Evolutionary conservation across 2,329 filamentous ascomycete species (phyloP).

Genomic region (Gyromitra esculenta): DNA sequence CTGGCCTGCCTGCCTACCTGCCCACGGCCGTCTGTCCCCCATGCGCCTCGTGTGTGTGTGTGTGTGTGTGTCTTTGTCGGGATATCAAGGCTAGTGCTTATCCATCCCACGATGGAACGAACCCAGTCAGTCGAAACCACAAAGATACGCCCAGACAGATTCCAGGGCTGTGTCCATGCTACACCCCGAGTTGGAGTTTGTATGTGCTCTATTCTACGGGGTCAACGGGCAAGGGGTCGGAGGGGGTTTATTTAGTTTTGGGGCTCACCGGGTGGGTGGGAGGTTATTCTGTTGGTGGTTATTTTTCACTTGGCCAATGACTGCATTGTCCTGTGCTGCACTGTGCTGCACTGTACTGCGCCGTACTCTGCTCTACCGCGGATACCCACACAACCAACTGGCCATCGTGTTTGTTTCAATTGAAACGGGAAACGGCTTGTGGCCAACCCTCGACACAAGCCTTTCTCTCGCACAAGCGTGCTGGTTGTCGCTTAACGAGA

Average conservation of each 20-base stretch:
- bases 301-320: background rate
- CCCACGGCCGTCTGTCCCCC: background rate
- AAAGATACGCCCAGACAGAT: background rate
- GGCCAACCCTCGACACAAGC: background rate
- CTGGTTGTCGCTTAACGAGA: background rate
- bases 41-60: background rate
- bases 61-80: background rate
- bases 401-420: background rate
- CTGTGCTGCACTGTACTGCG: background rate
- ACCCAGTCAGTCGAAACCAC: background rate
- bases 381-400: background rate
- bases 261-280: background rate
- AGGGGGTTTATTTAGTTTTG: no score
- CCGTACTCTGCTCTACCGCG: background rate
- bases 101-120: background rate
- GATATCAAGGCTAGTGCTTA: conserved; percentile 8
- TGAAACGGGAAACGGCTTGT: background rate
- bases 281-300: background rate
- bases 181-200: background rate
- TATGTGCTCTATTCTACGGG: no score
- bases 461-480: background rate
- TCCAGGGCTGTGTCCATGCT: conserved; percentile 1
- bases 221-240: background rate
- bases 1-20: no score
- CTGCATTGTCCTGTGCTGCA: background rate